Evolutionary conservation across 2,329 filamentous ascomycete genomes (phyloP), one percentile per base, ranked within the genome.

Genomic region (Dactylellina leptospora): DNA sequence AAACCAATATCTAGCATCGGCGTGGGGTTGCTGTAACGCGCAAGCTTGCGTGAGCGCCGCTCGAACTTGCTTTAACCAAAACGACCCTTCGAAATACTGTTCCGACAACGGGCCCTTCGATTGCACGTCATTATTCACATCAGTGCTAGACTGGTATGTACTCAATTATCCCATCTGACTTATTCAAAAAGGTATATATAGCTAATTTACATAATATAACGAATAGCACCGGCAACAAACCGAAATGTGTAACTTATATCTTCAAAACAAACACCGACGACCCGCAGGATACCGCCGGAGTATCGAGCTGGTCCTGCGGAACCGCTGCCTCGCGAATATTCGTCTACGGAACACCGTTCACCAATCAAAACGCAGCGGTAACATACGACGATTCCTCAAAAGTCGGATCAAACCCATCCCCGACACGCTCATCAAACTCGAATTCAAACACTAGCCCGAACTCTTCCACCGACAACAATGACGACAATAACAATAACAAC

Each of bases 181-280:
- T n/a, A n/a, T n/a, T n/a, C n/a, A n/a, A n/a, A n/a, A n/a, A n/a
- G n/a, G n/a, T n/a, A n/a, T n/a, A n/a, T n/a, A n/a, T n/a, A n/a
- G n/a, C n/a, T n/a, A n/a, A n/a, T n/a, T n/a, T n/a, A n/a, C n/a
- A n/a, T n/a, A n/a, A n/a, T n/a, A n/a, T n/a, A n/a, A n/a, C n/a
- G n/a, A 33, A 33, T 6, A 61, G 64, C 16, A 40, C 47, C 1
- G 64, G 47, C 3, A 62, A 62, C 22, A 61, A 62, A 36, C 56
- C 64, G 4, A 53, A 59, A 50, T 71, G 64, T 44, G 28, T 23
- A 30, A 71, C 56, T 9, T 71, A 71, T n/a, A 28, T 71, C 27
- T 4, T 62, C 28, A 56, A 48, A 58, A 45, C 56, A 5, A 45
- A 62, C 16, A 58, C 64, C 10, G 27, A 36, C 2, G 64, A 62